Evolutionary conservation across 495 filamentous ascomycete genomes (phyloP), one percentile per base, ranked within the genome.

Genomic region (Astrothelium macrocarpum): DNA sequence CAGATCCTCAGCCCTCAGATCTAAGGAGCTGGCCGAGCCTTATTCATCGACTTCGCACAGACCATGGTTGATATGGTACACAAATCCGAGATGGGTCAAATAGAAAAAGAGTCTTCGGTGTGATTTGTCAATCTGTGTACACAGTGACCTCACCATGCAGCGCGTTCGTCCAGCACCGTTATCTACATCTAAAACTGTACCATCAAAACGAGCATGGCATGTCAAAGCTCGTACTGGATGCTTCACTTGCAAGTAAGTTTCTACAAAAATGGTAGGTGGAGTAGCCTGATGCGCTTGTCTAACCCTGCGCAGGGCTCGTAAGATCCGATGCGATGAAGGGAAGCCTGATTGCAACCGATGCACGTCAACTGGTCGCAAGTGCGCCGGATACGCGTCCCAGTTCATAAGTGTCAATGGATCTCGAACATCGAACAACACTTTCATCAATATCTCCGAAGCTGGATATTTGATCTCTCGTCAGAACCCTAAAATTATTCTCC

Each of bases 281-380:
- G 20, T 16, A 26, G 9, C 29, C 7, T 9, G 7, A 26, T 29
- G 49, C 7, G 25, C 11, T 10, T 29, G 25, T 29, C 25, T 56
- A 16, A 56, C 49, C 25, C 20, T 10, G 9, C 56, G 64, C 53
- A 66, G 42, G 53, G 59, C 62, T n/a, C 60, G 64, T 11, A 34
- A 53, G n/a, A 32, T 68, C 11, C 65, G 66, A 31, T 68, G 67
- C 56, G 67, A 66, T 49, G 67, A 68, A 45, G 26, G 10, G 9
- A 63, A 66, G 34, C 67, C 67, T 26, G 10, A 34, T 9, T 68
- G 67, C 64, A 61, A 61, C 20, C 64, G 67, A 23, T 68, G 67
- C 29, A 68, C 61, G 14, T 42, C 29, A 23, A 68, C 67, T 20
- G 67, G 67, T 1, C 64, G 67, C 34, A 60, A 66, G 32, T 68